Percentiles rank a stretch among this genome's conserved stretches.
phyloP scores from a whole-genome alignment of 148 eudicot genomes.

The Rhododendron ferrugineum region DNA sequence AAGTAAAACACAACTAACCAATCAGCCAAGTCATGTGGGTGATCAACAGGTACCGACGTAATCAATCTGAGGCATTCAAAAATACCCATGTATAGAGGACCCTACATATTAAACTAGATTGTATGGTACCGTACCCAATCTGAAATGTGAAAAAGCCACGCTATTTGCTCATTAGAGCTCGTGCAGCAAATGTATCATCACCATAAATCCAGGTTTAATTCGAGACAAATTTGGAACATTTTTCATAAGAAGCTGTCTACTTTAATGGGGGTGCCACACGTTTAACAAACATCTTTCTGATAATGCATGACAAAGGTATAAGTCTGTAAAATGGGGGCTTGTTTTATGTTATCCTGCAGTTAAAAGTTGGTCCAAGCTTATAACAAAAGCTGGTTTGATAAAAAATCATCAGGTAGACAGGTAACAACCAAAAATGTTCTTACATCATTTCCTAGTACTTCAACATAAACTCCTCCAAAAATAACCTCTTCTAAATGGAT shows the following conservation, averaged over 20 bases:
- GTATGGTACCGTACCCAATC: not conserved
- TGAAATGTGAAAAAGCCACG: not conserved
- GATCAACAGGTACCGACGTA: not conserved
- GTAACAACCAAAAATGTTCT: not conserved
- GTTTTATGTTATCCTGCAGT: not conserved
- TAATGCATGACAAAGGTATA: not conserved
- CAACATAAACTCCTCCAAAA: not conserved
- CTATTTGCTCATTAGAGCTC: not conserved
- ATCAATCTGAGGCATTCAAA: not conserved
- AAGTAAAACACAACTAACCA: no score
- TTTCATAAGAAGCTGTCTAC: not conserved
- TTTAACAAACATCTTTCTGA: not conserved
- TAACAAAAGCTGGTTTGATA: not conserved
- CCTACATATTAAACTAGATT: not conserved
- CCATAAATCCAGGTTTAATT: not conserved
- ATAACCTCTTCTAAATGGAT: not conserved
- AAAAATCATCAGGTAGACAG: not conserved
- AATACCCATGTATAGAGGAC: not conserved
- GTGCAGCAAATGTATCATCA: not conserved
- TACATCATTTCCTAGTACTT: not conserved
- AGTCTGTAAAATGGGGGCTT: not conserved
- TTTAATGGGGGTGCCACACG: not conserved
- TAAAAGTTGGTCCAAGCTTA: not conserved
- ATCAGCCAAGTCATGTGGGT: not conserved
- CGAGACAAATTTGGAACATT: not conserved